Evolutionary conservation across 1,139 yeast species (phyloP).

Genomic region (Lodderomyces pseudojiufengensis): DNA sequence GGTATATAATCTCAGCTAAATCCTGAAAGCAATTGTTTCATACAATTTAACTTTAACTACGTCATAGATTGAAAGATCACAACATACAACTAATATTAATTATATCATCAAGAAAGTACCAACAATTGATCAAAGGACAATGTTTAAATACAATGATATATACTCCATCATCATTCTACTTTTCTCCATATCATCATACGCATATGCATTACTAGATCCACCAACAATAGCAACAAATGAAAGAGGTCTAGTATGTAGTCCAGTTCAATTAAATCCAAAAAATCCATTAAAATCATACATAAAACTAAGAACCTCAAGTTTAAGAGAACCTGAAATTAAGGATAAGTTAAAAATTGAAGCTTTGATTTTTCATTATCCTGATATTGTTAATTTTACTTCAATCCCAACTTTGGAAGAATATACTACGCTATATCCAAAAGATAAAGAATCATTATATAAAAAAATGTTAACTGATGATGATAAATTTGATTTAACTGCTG

Average conservation of each 20-base stretch:
- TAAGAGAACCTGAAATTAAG: too few species aligned
- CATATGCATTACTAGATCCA: slow-evolving; percentile 1
- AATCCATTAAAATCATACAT: slow-evolving; percentile 8
- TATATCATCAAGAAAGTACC: too few species aligned
- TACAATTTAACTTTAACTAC: too few species aligned
- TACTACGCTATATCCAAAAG: slow-evolving; percentile 9
- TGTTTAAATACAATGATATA: too few species aligned
- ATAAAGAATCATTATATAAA: slow-evolving; percentile 14
- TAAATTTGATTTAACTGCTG: slow-evolving; percentile 10
- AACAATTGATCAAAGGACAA: too few species aligned
- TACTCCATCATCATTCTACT: neutral
- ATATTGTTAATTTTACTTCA: slow-evolving; percentile 21
- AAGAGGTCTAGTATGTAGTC: slow-evolving; percentile 11
- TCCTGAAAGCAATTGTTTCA: too few species aligned
- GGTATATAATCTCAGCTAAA: too few species aligned
- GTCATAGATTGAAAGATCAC: too few species aligned
- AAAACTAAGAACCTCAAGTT: slow-evolving; percentile 5
- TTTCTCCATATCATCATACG: neutral
- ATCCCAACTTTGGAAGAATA: slow-evolving; percentile 20
- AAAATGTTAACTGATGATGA: slow-evolving; percentile 9
- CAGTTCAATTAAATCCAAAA: slow-evolving; percentile 5
- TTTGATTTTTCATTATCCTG: slow-evolving; percentile 24
- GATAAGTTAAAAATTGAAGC: slow-evolving; percentile 17
- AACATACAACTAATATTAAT: too few species aligned
- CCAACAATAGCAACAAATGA: slow-evolving; percentile 10